Evolutionary conservation across 116 monocot genomes (phyloP).

Genomic region (Trichopus zeylanicus): DNA sequence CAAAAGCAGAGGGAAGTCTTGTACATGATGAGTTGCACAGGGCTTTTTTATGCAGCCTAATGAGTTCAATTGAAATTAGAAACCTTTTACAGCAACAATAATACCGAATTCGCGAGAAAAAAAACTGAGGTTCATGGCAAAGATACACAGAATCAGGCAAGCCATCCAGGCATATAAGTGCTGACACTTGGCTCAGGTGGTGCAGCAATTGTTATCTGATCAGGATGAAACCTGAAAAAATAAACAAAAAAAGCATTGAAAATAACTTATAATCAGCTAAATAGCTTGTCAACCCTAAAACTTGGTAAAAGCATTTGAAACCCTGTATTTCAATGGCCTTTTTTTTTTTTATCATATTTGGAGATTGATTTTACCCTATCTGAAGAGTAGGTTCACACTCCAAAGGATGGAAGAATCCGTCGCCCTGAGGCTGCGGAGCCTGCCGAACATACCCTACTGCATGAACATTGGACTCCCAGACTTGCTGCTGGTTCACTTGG

Average conservation of each 20-base stretch:
- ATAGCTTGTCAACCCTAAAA: too few species aligned
- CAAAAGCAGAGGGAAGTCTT: background rate
- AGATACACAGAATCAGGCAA: background rate
- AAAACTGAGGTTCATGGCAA: background rate
- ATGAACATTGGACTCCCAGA: constrained; percentile 45
- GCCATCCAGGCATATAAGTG: constrained; percentile 20
- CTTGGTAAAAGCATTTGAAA: too few species aligned
- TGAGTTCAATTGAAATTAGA: background rate
- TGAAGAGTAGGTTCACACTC: constrained; percentile 65
- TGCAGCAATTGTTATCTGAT: constrained; percentile 25
- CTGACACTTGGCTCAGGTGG: constrained; percentile 15
- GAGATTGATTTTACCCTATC: constrained; percentile 31
- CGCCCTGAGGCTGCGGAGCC: constrained; percentile 27
- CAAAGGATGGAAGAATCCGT: constrained; percentile 53
- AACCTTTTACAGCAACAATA: background rate
- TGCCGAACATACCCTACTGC: constrained; percentile 30
- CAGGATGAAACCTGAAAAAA: constrained; percentile 19
- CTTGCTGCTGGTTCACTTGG: constrained; percentile 36
- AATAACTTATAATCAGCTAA: too few species aligned
- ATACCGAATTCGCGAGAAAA: background rate
- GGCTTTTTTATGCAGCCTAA: background rate
- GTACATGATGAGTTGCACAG: background rate
- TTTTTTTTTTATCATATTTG: too few species aligned
- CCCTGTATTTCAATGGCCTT: too few species aligned
- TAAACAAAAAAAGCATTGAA: background rate